A percentile compares a stretch with the other conserved stretches of the same genome.
phyloP scores from a whole-genome alignment of 352 stramenopile species.

The Phytophthora agathidicida region DNA sequence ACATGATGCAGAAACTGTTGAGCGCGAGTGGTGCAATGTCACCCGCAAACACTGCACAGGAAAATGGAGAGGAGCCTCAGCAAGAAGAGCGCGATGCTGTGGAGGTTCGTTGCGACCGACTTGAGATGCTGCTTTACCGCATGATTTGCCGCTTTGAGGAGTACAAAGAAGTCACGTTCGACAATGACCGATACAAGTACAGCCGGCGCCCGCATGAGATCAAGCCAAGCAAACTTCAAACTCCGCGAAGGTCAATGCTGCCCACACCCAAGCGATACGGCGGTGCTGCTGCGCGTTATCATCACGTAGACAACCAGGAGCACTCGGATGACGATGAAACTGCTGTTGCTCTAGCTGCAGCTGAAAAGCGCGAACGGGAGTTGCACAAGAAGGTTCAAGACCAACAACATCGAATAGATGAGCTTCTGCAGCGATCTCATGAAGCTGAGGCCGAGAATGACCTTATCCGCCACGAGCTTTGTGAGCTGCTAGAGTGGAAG shows the following conservation, averaged over 20 bases:
- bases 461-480: constrained; percentile 70
- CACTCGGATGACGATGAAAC: constrained; percentile 36
- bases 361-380: constrained; percentile 41
- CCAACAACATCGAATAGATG: constrained; percentile 31
- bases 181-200: constrained; percentile 42
- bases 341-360: constrained; percentile 20
- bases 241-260: constrained; percentile 50
- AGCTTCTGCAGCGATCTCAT: constrained; percentile 32
- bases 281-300: constrained; percentile 31
- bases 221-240: constrained; percentile 41
- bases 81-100: constrained; percentile 44
- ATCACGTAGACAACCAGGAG: constrained; percentile 52
- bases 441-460: constrained; percentile 76
- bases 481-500: constrained; percentile 79
- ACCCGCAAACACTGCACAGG: constrained; percentile 42
- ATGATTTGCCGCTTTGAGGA: constrained; percentile 90
- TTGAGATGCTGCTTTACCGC: constrained; percentile 86
- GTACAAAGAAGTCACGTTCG: constrained; percentile 74
- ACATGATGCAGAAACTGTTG: constrained; percentile 82
- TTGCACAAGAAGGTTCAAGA: constrained; percentile 60
- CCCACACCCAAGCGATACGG: constrained; percentile 51
- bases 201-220: constrained; percentile 21
- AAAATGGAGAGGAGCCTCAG: constrained; percentile 33
- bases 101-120: constrained; percentile 63
- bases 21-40: constrained; percentile 57